Percentiles rank a stretch among this genome's conserved stretches.
phyloP scores from a whole-genome alignment of 441 rosid genomes.

The Brassica balearica region DNA sequence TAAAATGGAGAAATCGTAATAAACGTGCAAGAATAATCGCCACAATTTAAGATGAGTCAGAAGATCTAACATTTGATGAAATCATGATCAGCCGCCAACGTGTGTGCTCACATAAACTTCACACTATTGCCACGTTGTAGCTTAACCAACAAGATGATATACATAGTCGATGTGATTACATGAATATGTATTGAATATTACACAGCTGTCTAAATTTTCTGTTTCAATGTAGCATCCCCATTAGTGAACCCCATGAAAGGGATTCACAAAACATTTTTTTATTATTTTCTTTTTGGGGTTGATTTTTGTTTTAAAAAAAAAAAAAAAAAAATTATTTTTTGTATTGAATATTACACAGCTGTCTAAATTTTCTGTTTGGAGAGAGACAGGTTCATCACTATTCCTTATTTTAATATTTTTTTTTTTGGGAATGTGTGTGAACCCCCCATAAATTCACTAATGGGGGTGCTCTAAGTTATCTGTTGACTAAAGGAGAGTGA shows the following conservation, averaged over 20 bases:
- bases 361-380: no score
- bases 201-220: background rate
- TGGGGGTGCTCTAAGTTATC: background rate
- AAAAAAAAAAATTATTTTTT: no score
- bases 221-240: background rate
- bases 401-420: no score
- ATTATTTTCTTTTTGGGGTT: no score
- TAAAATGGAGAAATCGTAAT: background rate
- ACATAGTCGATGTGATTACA: background rate
- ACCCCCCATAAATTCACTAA: no score
- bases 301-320: no score
- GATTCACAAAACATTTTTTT: no score
- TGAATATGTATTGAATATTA: background rate
- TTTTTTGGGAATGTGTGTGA: no score
- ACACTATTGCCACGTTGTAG: slow-evolving; percentile 26
- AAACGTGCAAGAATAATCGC: slow-evolving; percentile 5
- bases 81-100: slow-evolving; percentile 13
- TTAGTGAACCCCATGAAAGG: no score
- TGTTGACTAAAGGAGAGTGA: slow-evolving; percentile 1
- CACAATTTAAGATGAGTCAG: background rate
- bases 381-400: no score
- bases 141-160: slow-evolving; percentile 8
- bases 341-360: no score
- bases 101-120: slow-evolving; percentile 13
- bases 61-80: slow-evolving; percentile 16